phyloP scores from a whole-genome alignment of 2,329 filamentous ascomycete species.

The Chlorencoelia australis region DNA sequence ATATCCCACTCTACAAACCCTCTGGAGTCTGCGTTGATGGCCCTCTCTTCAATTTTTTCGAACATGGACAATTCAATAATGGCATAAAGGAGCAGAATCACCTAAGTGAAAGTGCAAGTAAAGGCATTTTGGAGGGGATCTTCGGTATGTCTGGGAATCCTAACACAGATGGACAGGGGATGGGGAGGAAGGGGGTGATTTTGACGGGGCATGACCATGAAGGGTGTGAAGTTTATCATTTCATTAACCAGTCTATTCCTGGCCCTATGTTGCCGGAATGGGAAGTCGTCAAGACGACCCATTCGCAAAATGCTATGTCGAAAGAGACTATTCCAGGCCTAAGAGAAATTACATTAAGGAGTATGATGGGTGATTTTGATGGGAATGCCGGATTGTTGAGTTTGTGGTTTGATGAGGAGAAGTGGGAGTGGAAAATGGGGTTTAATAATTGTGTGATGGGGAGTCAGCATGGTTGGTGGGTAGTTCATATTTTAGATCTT shows the following conservation, averaged over 20 bases:
- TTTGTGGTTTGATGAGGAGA: conserved; percentile 71
- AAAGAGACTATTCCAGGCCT: conserved; percentile 48
- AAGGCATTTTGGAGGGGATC: conserved; percentile 71
- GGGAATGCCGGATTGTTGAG: conserved; percentile 85
- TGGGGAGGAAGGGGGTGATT: conserved; percentile 65
- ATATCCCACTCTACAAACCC: conserved; percentile 82
- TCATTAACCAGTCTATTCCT: conserved; percentile 50
- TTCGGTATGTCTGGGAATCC: conserved; percentile 63
- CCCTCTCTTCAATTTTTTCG: conserved; percentile 74
- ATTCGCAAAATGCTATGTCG: conserved; percentile 33
- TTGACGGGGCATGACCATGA: conserved; percentile 93
- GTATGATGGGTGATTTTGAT: conserved; percentile 97
- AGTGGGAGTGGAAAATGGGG: conserved; percentile 71
- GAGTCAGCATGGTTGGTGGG: conserved; percentile 91
- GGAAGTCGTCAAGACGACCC: conserved; percentile 37
- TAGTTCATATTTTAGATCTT: conserved; percentile 62
- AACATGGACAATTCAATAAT: conserved; percentile 46
- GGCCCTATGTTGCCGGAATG: conserved; percentile 17
- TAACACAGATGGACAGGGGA: conserved; percentile 47
- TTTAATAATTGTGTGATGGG: conserved; percentile 72
- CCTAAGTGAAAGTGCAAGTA: conserved; percentile 61
- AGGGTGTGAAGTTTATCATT: conserved; percentile 86
- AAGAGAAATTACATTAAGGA: conserved; percentile 84
- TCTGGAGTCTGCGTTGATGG: conserved; percentile 73
- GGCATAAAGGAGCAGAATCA: conserved; percentile 88